Evolutionary conservation across 371 early-diverging fungal species (phyloP), one percentile per base, ranked within the genome.

Genomic region (Rhizopus microsporus): DNA sequence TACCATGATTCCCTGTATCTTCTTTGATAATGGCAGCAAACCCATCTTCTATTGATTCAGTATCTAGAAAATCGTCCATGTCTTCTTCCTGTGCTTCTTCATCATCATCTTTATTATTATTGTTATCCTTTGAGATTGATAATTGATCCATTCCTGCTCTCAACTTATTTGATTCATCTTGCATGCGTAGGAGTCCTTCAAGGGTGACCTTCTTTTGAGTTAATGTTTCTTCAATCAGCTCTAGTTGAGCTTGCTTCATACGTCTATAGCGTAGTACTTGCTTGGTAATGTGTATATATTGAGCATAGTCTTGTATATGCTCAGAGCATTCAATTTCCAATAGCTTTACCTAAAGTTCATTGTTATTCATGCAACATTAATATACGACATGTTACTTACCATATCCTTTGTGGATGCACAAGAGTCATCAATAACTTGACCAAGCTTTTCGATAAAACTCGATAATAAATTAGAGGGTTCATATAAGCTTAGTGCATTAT

Each of bases 401-500:
- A 97, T 73, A 5, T 77, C 68, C 34, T 80, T 80, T 9, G 88
- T 87, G n/a, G 87, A 77, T 38, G 83, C 69, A 54, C 81, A 86
- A 10, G 90, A 84, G n/a, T 81, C 76, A 65, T 93, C 94, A 3
- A 91, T 77, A 2, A 93, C 91, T 61, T 91, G 86, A 1, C 95
- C 95, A 16, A 92, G 71, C 54, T 84, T 81, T 65, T 95, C 96
- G 38, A 95, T 88, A 0, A 86, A 88, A 6, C 74, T 81, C 1
- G 92, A 82, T 7, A 95, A 65, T 5, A 67, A 58, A 4, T 75
- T 78, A 34, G 65, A 67, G 8, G 46, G 46, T 51, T 95, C 96
- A 59, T 83, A 80, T 50, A 93, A 78, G 44, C 95, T 92, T 68
- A 96, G 88, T 15, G 87, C 92, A 60, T 95, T 95, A 73, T 94